Evolutionary conservation across 352 stramenopile genomes (phyloP).

Genomic region (Pythium periplocum): DNA sequence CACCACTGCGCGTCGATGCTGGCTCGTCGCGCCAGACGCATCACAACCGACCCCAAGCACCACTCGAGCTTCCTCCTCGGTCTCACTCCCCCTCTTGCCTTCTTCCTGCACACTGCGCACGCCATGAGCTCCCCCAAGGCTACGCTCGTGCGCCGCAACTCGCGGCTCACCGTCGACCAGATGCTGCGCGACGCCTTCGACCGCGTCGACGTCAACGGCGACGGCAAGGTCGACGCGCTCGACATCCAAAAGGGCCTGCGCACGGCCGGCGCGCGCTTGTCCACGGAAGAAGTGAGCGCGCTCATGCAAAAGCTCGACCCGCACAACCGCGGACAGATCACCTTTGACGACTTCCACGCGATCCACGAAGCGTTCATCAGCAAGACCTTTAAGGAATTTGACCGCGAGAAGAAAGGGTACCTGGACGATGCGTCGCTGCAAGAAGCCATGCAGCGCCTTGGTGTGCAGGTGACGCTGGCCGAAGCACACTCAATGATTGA

Average conservation of each 20-base stretch:
- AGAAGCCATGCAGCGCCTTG: constrained; percentile 53
- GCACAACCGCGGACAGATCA: constrained; percentile 59
- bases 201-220: constrained; percentile 60
- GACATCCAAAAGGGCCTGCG: constrained; percentile 73
- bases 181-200: constrained; percentile 72
- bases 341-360: constrained; percentile 68
- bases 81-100: too few species aligned
- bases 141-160: constrained; percentile 71
- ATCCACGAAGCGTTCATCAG: constrained; percentile 74
- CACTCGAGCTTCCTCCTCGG: too few species aligned
- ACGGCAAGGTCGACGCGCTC: constrained; percentile 62
- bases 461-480: constrained; percentile 60
- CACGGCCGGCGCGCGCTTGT: constrained; percentile 54
- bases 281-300: constrained; percentile 39
- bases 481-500: constrained; percentile 79
- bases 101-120: too few species aligned
- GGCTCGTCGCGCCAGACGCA: too few species aligned
- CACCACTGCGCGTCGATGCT: too few species aligned
- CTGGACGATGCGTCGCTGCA: constrained; percentile 64
- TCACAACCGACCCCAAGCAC: too few species aligned
- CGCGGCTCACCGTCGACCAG: constrained; percentile 70
- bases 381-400: constrained; percentile 69
- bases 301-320: constrained; percentile 73
- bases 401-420: constrained; percentile 62
- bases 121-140: constrained; percentile 1